Evolutionary conservation across 2,329 filamentous ascomycete species (phyloP).

Genomic region (Xylariaceae sp.): DNA sequence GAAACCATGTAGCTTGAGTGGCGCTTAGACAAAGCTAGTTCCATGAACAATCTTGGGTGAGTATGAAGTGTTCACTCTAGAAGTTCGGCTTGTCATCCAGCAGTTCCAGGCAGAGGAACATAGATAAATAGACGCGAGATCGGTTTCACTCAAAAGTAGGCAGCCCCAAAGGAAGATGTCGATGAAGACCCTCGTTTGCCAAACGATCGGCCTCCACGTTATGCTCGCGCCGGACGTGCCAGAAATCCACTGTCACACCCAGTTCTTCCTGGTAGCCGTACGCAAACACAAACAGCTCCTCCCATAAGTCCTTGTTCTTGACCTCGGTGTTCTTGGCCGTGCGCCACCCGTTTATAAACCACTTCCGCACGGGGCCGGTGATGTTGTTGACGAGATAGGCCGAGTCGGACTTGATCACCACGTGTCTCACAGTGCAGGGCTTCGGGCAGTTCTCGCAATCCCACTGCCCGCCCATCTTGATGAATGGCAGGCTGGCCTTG

Average conservation of each 20-base stretch:
- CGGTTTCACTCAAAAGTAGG: too few species aligned
- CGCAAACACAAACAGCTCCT: background rate
- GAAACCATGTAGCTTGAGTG: too few species aligned
- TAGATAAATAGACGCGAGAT: too few species aligned
- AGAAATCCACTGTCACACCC: slow-evolving; percentile 10
- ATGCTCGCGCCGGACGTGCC: slow-evolving; percentile 11
- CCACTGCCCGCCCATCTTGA: slow-evolving; percentile 9
- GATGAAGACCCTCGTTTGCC: too few species aligned
- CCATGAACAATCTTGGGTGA: too few species aligned
- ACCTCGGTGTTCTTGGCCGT: slow-evolving; percentile 8
- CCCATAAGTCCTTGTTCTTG: slow-evolving; percentile 13
- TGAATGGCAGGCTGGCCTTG: background rate
- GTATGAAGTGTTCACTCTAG: too few species aligned
- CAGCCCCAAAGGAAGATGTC: too few species aligned
- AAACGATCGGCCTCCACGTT: slow-evolving; percentile 10
- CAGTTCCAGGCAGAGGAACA: too few species aligned
- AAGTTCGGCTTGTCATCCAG: too few species aligned
- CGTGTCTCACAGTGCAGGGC: slow-evolving; percentile 6
- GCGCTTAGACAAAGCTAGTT: too few species aligned
- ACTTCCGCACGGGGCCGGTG: slow-evolving; percentile 10
- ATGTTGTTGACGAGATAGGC: slow-evolving; percentile 16
- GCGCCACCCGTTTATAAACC: slow-evolving; percentile 11
- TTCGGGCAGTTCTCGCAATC: slow-evolving; percentile 3
- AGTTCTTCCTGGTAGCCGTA: background rate
- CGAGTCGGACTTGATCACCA: slow-evolving; percentile 17